phyloP scores from a whole-genome alignment of 2,329 filamentous ascomycete genomes.

The Penicillium sp. region DNA sequence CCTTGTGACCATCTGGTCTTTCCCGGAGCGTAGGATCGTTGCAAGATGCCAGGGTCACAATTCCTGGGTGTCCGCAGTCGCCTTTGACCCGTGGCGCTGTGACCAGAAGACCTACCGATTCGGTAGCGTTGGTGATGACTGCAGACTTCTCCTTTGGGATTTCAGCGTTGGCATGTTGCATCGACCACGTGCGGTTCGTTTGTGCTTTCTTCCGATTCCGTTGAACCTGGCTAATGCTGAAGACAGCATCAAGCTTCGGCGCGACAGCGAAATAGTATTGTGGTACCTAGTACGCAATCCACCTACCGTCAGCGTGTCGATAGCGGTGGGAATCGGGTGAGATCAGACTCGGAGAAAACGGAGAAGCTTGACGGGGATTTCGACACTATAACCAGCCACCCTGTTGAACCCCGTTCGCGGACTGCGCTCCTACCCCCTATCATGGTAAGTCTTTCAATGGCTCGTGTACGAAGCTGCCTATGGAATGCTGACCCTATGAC shows the following conservation, averaged over 20 bases:
- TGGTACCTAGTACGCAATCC: slow-evolving; percentile 27
- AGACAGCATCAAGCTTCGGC: slow-evolving; percentile 36
- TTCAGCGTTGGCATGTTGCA: slow-evolving; percentile 97
- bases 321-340: slow-evolving; percentile 58
- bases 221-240: slow-evolving; percentile 10
- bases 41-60: slow-evolving; percentile 93
- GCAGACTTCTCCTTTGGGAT: slow-evolving; percentile 88
- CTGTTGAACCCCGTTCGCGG: slow-evolving; percentile 77
- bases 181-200: slow-evolving; percentile 75
- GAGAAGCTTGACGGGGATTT: slow-evolving; percentile 43
- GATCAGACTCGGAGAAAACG: slow-evolving; percentile 69
- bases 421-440: slow-evolving; percentile 88
- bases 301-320: slow-evolving; percentile 61
- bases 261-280: slow-evolving; percentile 40
- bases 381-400: slow-evolving; percentile 66
- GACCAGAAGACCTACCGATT: slow-evolving; percentile 95
- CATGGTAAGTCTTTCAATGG: slow-evolving; percentile 57
- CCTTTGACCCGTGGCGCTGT: slow-evolving; percentile 95
- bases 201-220: slow-evolving; percentile 8
- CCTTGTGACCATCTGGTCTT: slow-evolving; percentile 90
- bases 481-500: no score
- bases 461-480: slow-evolving; percentile 10
- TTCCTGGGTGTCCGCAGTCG: slow-evolving; percentile 89
- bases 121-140: slow-evolving; percentile 92
- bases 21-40: slow-evolving; percentile 77